These are phyloP conservation scores for Mallotus nudiflorus DNA, from an alignment of 345 rosid species.

Conservation along the genomic window DNA sequence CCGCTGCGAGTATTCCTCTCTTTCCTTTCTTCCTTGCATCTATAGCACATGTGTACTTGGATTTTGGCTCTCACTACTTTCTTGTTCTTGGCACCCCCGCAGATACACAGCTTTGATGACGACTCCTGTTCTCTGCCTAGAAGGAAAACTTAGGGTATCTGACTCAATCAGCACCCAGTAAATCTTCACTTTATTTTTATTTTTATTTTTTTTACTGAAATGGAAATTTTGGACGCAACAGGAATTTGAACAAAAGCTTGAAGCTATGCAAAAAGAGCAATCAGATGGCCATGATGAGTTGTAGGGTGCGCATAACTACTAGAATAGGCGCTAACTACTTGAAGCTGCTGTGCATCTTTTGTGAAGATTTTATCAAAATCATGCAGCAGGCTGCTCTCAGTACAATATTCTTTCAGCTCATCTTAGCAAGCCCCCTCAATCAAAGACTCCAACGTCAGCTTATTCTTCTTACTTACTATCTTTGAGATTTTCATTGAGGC, in stretches of 20 bases:
- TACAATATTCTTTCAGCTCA: neutral
- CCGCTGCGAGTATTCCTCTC: conserved; percentile 9
- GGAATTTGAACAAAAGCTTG: conserved; percentile 5
- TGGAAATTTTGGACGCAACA: neutral
- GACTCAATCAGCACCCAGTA: neutral
- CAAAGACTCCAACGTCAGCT: neutral
- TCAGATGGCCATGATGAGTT: conserved; percentile 1
- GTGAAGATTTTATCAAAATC: neutral
- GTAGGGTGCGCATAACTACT: neutral
- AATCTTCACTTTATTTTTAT: neutral
- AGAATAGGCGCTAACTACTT: neutral
- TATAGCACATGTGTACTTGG: neutral
- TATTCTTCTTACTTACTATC: neutral
- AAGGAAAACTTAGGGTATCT: conserved; percentile 1
- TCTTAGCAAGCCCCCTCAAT: neutral
- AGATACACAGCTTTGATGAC: conserved; percentile 7
- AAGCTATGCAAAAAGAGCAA: neutral
- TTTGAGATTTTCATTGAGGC: neutral
- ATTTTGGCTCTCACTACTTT: neutral
- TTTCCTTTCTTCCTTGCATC: neutral
- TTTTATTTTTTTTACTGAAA: neutral
- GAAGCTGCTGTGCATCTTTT: neutral
- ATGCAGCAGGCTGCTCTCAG: neutral
- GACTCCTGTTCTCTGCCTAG: conserved; percentile 1
- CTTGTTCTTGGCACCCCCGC: conserved; percentile 1